Conservation (phyloP, 2,329 filamentous ascomycete species). For the Paraphoma chrysanthemicola region DNA sequence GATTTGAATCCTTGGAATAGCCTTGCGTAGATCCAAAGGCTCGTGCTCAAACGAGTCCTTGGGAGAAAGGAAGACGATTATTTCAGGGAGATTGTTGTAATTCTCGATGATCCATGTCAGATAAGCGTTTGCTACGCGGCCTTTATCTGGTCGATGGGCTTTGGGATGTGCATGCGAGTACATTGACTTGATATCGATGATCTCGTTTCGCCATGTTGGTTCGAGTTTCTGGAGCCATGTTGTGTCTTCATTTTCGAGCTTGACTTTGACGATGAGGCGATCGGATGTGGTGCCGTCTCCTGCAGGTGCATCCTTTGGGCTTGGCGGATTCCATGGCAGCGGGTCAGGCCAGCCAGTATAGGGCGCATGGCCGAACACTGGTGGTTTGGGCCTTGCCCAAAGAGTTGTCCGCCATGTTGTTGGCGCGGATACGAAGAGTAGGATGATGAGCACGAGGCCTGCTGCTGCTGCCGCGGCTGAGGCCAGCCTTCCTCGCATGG, state of each 20-base stretch:
- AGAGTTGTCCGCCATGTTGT: neutral
- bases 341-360: slow-evolving; percentile 10
- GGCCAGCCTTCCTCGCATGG: slow-evolving; percentile 5
- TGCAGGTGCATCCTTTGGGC: slow-evolving; percentile 8
- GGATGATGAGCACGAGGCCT: slow-evolving; percentile 3
- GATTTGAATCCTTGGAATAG: slow-evolving; percentile 38
- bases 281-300: neutral
- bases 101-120: slow-evolving; percentile 32
- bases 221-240: slow-evolving; percentile 17
- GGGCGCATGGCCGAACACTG: slow-evolving; percentile 11
- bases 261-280: slow-evolving; percentile 18
- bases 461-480: slow-evolving; percentile 3
- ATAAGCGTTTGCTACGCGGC: slow-evolving; percentile 30
- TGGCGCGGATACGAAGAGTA: slow-evolving; percentile 2
- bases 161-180: slow-evolving; percentile 17
- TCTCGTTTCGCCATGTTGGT: slow-evolving; percentile 52
- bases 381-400: neutral
- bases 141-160: slow-evolving; percentile 21
- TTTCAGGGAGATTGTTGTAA: slow-evolving; percentile 25
- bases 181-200: slow-evolving; percentile 26
- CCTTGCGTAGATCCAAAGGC: neutral
- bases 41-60: neutral
- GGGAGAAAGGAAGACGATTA: slow-evolving; percentile 27
- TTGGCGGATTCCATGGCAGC: slow-evolving; percentile 6
- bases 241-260: slow-evolving; percentile 18